Conservation (phyloP, 441 rosid species). For the Mallotus japonicus region DNA sequence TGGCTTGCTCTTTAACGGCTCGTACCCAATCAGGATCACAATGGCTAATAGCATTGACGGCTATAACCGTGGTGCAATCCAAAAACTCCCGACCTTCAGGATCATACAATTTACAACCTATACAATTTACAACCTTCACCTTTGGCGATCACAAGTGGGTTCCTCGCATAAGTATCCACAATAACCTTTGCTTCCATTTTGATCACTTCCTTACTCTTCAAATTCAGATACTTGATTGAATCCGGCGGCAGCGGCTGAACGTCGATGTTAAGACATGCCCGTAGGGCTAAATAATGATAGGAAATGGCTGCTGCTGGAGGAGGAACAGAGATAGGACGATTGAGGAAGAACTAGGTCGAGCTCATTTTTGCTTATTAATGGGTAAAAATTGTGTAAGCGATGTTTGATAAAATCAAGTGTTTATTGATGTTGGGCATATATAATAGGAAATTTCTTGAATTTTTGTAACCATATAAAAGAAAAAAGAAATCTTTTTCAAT, state of each 20-base stretch:
- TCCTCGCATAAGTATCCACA: slow-evolving; percentile 77
- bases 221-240: slow-evolving; percentile 7
- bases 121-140: too few species aligned
- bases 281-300: slow-evolving; percentile 13
- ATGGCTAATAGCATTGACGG: slow-evolving; percentile 69
- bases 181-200: slow-evolving; percentile 34
- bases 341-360: slow-evolving; percentile 20
- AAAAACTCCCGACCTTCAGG: slow-evolving; percentile 17
- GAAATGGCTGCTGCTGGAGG: neutral
- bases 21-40: slow-evolving; percentile 48
- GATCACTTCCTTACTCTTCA: slow-evolving; percentile 32
- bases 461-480: neutral
- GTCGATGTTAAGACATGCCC: slow-evolving; percentile 19
- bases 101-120: too few species aligned
- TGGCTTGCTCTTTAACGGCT: slow-evolving; percentile 45
- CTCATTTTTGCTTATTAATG: slow-evolving; percentile 18
- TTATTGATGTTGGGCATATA: neutral
- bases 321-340: slow-evolving; percentile 10
- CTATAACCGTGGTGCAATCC: slow-evolving; percentile 73
- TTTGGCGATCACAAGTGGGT: slow-evolving; percentile 8
- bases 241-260: slow-evolving; percentile 17
- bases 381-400: neutral
- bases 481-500: neutral
- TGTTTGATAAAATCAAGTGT: neutral
- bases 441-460: neutral